These are phyloP conservation scores for Brettanomyces anomalus DNA, from an alignment of 805 yeast genomes.

Conservation along the genomic window DNA sequence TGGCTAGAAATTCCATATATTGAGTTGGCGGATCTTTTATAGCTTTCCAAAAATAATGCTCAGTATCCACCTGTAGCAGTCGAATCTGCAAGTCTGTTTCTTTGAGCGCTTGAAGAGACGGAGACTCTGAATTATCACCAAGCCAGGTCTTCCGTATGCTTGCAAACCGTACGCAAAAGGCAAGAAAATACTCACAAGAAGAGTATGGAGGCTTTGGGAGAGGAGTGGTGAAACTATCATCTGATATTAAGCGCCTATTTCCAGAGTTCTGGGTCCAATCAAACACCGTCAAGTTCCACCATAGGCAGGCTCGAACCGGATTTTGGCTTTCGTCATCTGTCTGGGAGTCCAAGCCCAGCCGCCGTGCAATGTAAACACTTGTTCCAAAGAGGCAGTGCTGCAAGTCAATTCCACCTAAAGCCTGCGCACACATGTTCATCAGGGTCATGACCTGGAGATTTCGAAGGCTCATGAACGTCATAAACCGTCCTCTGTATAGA, in stretches of 20 bases:
- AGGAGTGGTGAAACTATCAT: conserved; percentile 15
- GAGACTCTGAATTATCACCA: conserved; percentile 5
- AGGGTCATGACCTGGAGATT: conserved; percentile 21
- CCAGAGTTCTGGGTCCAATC: conserved; percentile 27
- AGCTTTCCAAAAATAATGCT: conserved; percentile 7
- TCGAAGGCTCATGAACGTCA: conserved; percentile 21
- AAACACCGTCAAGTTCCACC: conserved; percentile 24
- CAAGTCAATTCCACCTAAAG: conserved; percentile 23
- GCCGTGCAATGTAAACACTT: conserved; percentile 17
- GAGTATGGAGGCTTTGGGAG: conserved; percentile 10
- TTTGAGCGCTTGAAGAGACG: conserved; percentile 11
- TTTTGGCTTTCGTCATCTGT: neutral
- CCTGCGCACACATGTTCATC: conserved; percentile 20
- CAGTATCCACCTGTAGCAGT: conserved; percentile 14
- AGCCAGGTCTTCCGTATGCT: conserved; percentile 20
- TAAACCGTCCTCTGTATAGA: conserved; percentile 24
- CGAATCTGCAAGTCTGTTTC: conserved; percentile 21
- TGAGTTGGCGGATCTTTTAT: conserved; percentile 8
- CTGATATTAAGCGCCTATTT: conserved; percentile 15
- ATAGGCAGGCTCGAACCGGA: conserved; percentile 7
- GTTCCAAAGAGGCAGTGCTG: conserved; percentile 17
- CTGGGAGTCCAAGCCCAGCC: conserved; percentile 15
- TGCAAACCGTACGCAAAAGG: conserved; percentile 16
- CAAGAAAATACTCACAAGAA: conserved; percentile 18
- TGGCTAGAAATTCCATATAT: conserved; percentile 12